Conservation (phyloP, 2,329 filamentous ascomycete genomes). For the Scedosporium boydii region DNA sequence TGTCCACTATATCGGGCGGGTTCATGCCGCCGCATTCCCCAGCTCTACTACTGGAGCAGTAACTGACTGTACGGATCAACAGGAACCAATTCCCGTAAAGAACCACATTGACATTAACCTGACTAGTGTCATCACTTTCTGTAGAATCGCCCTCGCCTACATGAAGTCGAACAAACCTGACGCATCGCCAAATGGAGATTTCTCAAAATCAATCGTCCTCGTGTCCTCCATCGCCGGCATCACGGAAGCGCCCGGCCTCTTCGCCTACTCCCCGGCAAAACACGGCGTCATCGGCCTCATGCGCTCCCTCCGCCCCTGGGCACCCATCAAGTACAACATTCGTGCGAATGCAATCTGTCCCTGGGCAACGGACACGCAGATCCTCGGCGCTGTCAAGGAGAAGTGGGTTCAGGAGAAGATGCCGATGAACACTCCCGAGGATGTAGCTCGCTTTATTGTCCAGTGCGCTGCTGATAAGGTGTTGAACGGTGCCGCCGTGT, state of each 20-base stretch:
- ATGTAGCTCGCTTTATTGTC: slow-evolving; percentile 31
- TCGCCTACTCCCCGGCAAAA: slow-evolving; percentile 36
- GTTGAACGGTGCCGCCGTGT: slow-evolving; percentile 17
- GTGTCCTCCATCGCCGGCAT: slow-evolving; percentile 34
- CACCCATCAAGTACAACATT: slow-evolving; percentile 22
- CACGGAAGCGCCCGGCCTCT: slow-evolving; percentile 34
- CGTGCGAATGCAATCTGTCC: slow-evolving; percentile 36
- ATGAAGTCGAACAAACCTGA: slow-evolving; percentile 23
- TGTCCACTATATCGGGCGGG: no score
- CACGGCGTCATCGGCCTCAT: slow-evolving; percentile 41
- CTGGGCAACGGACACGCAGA: slow-evolving; percentile 35
- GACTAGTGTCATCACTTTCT: slow-evolving; percentile 34
- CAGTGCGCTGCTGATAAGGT: slow-evolving; percentile 23
- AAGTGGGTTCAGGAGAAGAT: slow-evolving; percentile 27
- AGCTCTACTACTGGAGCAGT: not conserved
- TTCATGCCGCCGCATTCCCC: slow-evolving; percentile 14
- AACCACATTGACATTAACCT: slow-evolving; percentile 36
- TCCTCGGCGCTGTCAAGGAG: slow-evolving; percentile 27
- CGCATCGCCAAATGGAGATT: not conserved
- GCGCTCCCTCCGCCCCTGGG: slow-evolving; percentile 27
- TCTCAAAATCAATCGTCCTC: slow-evolving; percentile 18
- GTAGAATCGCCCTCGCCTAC: slow-evolving; percentile 38
- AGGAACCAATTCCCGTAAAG: slow-evolving; percentile 22
- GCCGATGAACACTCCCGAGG: slow-evolving; percentile 28
- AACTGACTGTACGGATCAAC: not conserved